A percentile compares a stretch with the other conserved stretches of the same genome.
phyloP scores from a whole-genome alignment of 1,139 yeast species.

The Kodamaea sp. region DNA sequence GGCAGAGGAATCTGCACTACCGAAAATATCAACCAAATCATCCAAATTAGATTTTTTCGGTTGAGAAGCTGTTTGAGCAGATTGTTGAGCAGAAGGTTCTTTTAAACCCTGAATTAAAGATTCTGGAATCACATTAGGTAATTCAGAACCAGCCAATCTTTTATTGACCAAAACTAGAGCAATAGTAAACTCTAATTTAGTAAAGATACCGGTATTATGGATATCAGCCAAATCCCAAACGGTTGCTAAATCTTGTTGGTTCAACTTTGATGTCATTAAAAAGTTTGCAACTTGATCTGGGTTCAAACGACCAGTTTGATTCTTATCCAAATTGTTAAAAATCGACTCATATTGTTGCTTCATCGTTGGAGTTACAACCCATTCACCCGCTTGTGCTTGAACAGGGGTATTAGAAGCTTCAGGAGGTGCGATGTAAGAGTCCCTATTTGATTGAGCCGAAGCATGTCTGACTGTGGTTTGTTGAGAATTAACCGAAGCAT shows the following conservation, averaged over 20 bases:
- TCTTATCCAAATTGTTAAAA: conserved; percentile 72
- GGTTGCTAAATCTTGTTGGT: conserved; percentile 80
- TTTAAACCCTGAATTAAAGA: conserved; percentile 40
- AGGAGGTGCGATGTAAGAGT: conserved; percentile 4
- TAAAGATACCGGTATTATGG: conserved; percentile 79
- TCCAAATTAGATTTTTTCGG: conserved; percentile 52
- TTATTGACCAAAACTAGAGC: conserved; percentile 92
- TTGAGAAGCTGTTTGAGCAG: conserved; percentile 10
- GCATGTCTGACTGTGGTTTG: conserved; percentile 38
- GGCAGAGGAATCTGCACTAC: conserved; percentile 26
- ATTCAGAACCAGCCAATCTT: conserved; percentile 66
- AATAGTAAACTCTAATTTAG: conserved; percentile 79
- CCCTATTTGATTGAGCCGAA: conserved; percentile 13
- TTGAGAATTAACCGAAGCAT: conserved; percentile 53
- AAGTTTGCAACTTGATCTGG: conserved; percentile 85
- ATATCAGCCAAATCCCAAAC: conserved; percentile 96
- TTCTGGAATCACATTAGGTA: conserved; percentile 70
- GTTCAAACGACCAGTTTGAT: conserved; percentile 58
- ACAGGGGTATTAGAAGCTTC: conserved; percentile 8
- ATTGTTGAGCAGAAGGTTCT: conserved; percentile 11
- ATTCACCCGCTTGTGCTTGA: conserved; percentile 33
- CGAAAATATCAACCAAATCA: conserved; percentile 63
- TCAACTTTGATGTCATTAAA: conserved; percentile 80
- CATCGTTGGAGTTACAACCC: conserved; percentile 68
- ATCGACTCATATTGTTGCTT: conserved; percentile 75